Evolutionary conservation across 2,329 filamentous ascomycete genomes (phyloP), one percentile per base, ranked within the genome.

Genomic region (Neocucurbitaria cava): DNA sequence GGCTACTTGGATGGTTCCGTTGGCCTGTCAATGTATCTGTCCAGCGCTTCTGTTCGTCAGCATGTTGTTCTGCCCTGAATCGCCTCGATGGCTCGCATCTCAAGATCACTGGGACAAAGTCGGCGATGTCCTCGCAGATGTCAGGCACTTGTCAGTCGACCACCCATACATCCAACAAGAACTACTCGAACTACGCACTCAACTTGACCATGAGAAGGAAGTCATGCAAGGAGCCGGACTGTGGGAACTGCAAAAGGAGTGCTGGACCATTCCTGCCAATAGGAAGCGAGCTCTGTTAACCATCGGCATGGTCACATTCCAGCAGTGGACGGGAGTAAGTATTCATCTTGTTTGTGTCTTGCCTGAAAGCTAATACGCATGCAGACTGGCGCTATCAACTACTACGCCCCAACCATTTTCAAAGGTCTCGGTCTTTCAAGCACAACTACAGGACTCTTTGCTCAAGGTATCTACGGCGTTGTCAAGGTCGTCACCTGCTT

Each of bases 381-480:
- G 11, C 5, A 35, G 33, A 35, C 33, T 35, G 33, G 33, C 33
- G 30, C 30, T 7, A 31, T 31, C 30, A 31, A 7, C 11, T 31
- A 31, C 30, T 31, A 31, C 10, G 30, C 30, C 6, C 30, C 30
- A 8, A 31, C 30, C 6, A 31, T 31, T 13, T 31, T 31, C 30
- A 13, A 13, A 31, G 6, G 11, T 11, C 30, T 31, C 15, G 30
- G 30, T 31, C 21, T 20, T 18, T 28, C 36, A 5, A 2, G 24
- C 21, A 21, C n/a, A 4, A 35, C n/a, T 0, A 4, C 30, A 7
- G 30, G 30, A 13, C 30, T 31, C 6, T 13, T 31, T 31, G 30
- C 30, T 6, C 5, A 6, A 86, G 90, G 65, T 89, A 91, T 82
- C 0, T 77, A 76, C 20, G 74, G 77, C 10, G 76, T 78, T 39